Conservation (phyloP, 2,329 filamentous ascomycete genomes). For the Clarireedia monteithiana region DNA sequence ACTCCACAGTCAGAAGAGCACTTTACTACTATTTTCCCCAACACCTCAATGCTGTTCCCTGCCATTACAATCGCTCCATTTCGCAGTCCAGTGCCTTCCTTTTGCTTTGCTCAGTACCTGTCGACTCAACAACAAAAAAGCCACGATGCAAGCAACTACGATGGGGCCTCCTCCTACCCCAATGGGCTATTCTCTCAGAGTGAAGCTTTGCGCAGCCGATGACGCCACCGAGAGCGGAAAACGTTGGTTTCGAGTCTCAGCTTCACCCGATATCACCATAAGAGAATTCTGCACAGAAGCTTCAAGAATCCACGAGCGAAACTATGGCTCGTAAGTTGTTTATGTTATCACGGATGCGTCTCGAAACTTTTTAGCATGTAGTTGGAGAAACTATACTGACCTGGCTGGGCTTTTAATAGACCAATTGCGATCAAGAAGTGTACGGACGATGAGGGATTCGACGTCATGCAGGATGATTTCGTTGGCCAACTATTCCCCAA, state of each 20-base stretch:
- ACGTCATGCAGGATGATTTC: slow-evolving; percentile 25
- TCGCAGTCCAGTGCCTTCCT: background rate
- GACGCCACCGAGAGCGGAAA: slow-evolving; percentile 19
- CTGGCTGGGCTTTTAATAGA: slow-evolving; percentile 11
- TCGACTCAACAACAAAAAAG: background rate
- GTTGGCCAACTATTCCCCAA: slow-evolving; percentile 24
- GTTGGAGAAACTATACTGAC: background rate
- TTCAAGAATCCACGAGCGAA: slow-evolving; percentile 25
- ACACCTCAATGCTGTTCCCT: slow-evolving; percentile 1
- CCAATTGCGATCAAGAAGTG: slow-evolving; percentile 27
- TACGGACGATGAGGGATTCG: slow-evolving; percentile 27
- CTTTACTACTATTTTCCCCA: background rate
- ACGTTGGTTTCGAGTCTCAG: slow-evolving; percentile 26
- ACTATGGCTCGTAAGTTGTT: slow-evolving; percentile 26
- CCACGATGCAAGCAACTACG: slow-evolving; percentile 11
- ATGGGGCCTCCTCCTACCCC: slow-evolving; percentile 23
- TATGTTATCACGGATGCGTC: background rate
- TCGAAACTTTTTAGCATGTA: background rate
- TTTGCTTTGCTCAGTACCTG: background rate
- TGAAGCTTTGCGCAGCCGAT: slow-evolving; percentile 23
- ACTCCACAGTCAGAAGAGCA: background rate
- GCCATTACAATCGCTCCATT: background rate
- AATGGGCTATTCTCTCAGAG: slow-evolving; percentile 23
- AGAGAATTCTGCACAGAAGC: slow-evolving; percentile 27
- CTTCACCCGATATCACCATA: slow-evolving; percentile 24